phyloP scores from a whole-genome alignment of 2,329 filamentous ascomycete genomes.

The Xylaria sp. region DNA sequence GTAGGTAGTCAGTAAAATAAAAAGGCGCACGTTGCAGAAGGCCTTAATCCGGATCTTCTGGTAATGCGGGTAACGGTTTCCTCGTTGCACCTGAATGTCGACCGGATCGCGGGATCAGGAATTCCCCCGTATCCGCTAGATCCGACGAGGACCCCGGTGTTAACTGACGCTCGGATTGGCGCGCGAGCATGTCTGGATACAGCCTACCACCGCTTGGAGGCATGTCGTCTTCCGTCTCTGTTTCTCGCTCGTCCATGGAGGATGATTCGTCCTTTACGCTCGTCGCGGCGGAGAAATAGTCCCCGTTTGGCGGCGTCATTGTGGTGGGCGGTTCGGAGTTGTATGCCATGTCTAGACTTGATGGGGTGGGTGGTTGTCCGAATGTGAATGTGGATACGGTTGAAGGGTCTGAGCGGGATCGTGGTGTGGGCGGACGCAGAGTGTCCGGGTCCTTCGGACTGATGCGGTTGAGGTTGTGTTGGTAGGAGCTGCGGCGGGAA shows the following conservation, averaged over 20 bases:
- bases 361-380: conserved; percentile 26
- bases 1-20: background rate
- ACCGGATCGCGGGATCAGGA: conserved; percentile 15
- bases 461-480: conserved; percentile 15
- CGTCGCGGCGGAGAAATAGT: conserved; percentile 26
- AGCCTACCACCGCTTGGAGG: background rate
- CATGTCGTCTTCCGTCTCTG: background rate
- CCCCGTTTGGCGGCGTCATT: conserved; percentile 20
- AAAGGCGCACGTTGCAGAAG: too few relatives aligned
- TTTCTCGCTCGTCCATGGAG: conserved; percentile 1
- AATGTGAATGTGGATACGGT: conserved; percentile 19
- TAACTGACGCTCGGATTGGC: conserved; percentile 27
- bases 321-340: conserved; percentile 30
- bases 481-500: conserved; percentile 8
- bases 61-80: conserved; percentile 42
- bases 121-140: conserved; percentile 14
- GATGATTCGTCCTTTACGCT: conserved; percentile 14
- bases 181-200: conserved; percentile 24
- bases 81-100: conserved; percentile 28
- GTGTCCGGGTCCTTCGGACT: too few relatives aligned
- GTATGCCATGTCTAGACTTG: conserved; percentile 28
- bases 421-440: too few relatives aligned
- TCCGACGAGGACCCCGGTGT: conserved; percentile 24
- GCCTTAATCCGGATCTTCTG: conserved; percentile 33
- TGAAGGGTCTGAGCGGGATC: conserved; percentile 12